Base-by-base conservation (phyloP, 2,329 filamentous ascomycete genomes). In the Xylaria sp. region DNA sequence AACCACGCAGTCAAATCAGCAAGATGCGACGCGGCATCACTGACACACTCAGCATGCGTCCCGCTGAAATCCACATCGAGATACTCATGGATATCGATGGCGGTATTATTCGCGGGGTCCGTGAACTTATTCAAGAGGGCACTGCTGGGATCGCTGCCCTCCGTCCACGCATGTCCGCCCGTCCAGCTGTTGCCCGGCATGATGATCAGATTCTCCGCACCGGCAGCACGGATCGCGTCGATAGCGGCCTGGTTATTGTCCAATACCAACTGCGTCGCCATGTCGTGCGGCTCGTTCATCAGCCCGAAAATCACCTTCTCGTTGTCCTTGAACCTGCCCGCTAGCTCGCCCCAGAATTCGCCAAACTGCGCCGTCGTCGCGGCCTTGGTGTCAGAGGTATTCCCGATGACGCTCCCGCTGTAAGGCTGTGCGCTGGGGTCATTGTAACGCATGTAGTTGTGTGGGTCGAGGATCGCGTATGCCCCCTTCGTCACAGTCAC, bases 361-460 rank as follows among this genome's bases (percentile, higher is more conserved):
- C 76, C 83, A 63, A 86, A 84, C 66, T 85, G 79, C 25, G 77
- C 80, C 9, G 83, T 85, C 4, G 82, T 83, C 12, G 83, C 82
- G 18, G 84, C 81, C 3, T 76, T 79, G 0, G 78, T 63, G 76
- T 87, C 82, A 1, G 78, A 76, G 0, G 78, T 75, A 73, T 85
- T 81, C 28, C 84, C 84, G 68, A 86, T 86, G 12, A 86, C 79
- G 70, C 81, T 83, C 46, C 84, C 84, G 7, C 80, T 81, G 63
- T 76, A 80, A 3, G 84, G 84, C 72, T 86, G 84, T 34, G 79
- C 77, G 20, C 79, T 82, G 1, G 84, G 84, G 71, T 86, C 79
- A 70, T 85, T 85, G 75, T 86, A 86, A 4, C 84, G 79, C 84
- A 86, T 86, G 72, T 86, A 84, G 73, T 85, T 86, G 76, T 86